Conservation (phyloP, 495 filamentous ascomycete species). For the Apiosordaria backusii region DNA sequence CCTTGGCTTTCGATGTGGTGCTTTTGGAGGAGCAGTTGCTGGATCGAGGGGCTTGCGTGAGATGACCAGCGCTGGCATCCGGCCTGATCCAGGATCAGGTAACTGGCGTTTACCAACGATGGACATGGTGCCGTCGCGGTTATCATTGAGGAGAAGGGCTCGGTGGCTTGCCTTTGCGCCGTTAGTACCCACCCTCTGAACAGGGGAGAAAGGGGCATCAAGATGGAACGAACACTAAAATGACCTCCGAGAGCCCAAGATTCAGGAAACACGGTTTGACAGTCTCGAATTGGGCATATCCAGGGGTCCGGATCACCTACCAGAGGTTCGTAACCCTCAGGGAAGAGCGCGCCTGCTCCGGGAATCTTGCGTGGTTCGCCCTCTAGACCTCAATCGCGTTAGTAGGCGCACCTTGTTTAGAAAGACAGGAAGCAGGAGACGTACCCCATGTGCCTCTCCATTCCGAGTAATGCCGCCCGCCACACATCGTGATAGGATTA, state of each 20-base stretch:
- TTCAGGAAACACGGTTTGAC: slow-evolving; percentile 13
- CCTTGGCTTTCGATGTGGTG: slow-evolving; percentile 5
- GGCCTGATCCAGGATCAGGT: background rate
- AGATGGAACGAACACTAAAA: slow-evolving; percentile 19
- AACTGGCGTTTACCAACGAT: slow-evolving; percentile 14
- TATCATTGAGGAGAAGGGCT: slow-evolving; percentile 23
- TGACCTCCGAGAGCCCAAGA: slow-evolving; percentile 19
- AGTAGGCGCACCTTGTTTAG: background rate
- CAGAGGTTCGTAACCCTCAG: slow-evolving; percentile 18
- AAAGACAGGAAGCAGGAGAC: background rate
- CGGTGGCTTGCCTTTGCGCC: slow-evolving; percentile 12
- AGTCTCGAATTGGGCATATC: slow-evolving; percentile 22
- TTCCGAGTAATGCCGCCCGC: slow-evolving; percentile 12
- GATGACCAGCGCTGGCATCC: slow-evolving; percentile 20
- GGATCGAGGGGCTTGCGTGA: slow-evolving; percentile 12
- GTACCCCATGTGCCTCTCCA: slow-evolving; percentile 19
- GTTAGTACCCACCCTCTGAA: background rate
- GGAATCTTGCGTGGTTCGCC: slow-evolving; percentile 2
- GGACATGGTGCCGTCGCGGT: slow-evolving; percentile 20
- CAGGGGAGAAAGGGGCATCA: background rate
- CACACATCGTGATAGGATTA: slow-evolving; percentile 7
- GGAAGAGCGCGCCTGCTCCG: slow-evolving; percentile 21
- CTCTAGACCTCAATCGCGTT: too few species aligned
- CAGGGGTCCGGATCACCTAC: slow-evolving; percentile 15
- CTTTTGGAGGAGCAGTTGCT: slow-evolving; percentile 13